Percentiles rank a stretch among this genome's conserved stretches.
Conservation (phyloP, 2,329 filamentous ascomycete genomes). For the Calonectria pseudoreteaudii region DNA sequence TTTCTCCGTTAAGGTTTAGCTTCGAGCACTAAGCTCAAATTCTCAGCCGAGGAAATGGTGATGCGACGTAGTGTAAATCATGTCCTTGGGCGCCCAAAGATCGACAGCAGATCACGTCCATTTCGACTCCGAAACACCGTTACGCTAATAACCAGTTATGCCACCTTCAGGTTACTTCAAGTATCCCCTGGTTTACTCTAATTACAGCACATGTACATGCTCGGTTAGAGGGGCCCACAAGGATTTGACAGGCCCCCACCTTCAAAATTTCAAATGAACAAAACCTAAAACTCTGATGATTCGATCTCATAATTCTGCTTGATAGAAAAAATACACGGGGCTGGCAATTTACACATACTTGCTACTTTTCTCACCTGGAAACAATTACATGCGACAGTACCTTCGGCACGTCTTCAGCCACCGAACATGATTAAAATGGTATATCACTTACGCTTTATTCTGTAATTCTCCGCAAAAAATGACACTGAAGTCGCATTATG, state of each 20-base stretch:
- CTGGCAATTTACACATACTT: neutral
- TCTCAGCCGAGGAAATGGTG: neutral
- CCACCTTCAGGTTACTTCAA: neutral
- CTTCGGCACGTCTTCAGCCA: neutral
- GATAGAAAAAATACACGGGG: neutral
- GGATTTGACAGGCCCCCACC: neutral
- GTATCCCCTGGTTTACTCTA: neutral
- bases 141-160: neutral
- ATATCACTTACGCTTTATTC: neutral
- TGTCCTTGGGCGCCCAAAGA: neutral
- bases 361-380: neutral
- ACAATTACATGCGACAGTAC: neutral
- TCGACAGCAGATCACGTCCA: neutral
- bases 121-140: neutral
- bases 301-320: neutral
- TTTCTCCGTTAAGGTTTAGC: neutral
- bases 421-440: neutral
- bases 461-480: neutral
- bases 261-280: neutral
- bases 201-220: neutral
- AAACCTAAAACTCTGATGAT: neutral
- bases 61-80: neutral
- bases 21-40: neutral
- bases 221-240: neutral
- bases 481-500: neutral